Base-by-base conservation (phyloP, 768 basidiomycete species). In the Amanita rimosa region DNA sequence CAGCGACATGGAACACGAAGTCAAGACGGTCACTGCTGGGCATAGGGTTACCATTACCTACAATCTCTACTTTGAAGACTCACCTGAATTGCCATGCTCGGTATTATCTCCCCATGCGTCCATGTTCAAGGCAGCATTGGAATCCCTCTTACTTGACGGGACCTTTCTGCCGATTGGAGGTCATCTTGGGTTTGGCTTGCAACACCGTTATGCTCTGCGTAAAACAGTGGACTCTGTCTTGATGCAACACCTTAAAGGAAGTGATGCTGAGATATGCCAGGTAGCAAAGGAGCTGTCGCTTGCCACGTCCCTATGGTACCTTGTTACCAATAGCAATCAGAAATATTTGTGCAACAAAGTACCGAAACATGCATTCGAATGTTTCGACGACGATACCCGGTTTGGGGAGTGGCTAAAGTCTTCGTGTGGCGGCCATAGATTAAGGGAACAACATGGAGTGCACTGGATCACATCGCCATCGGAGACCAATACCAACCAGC, bases 1-100 rank as follows among this genome's bases (percentile, higher is more conserved):
- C 46, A 64, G 64, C 53, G 67, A 71, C 48, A 61, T 72, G 41
- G 67, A 69, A 43, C 68, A 71, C 36, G 67, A 70, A 53, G 68
- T 72, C 22, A 17, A 54, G 1, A 53, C 55, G 7, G 67, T 73
- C 6, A 54, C 48, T 0, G 60, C 65, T 0, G 71, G 72, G 0
- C 54, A 68, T 54, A 62, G 69, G 1, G 61, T 73, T 3, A 70
- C 70, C 0, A 52, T 72, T 36, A 72, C 69, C 0, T 73, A 68
- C 55, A 70, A 70, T 53, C 66, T 71, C 31, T 69, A 65, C 50
- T 61, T 63, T 35, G 55, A 47, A 17, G 52, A 54, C 3, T 40
- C 37, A 1, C 3, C 27, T 7, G 16, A 21, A 29, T 7, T 19
- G 9, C 16, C 0, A 33, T 11, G 3, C 13, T 6, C 27, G 0